A percentile compares a stretch with the other conserved stretches of the same genome.
These are phyloP conservation scores for Luvunga scandens DNA, from an alignment of 345 rosid species.

Conservation along the genomic window DNA sequence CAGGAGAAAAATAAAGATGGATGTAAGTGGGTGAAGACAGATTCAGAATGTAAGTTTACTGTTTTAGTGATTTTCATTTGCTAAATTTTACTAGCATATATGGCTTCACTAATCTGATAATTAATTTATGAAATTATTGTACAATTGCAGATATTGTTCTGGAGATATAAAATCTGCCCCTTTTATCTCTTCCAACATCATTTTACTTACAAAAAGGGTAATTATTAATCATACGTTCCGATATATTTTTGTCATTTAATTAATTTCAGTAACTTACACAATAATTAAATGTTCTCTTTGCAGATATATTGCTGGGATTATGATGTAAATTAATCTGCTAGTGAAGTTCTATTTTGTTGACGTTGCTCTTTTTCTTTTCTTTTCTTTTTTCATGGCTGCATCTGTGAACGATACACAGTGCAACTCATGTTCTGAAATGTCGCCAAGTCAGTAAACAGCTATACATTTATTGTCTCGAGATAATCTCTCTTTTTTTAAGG, in stretches of 20 bases:
- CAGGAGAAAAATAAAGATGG: conserved; percentile 47
- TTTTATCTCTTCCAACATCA: conserved; percentile 2
- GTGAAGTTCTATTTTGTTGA: not conserved
- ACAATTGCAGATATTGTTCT: conserved; percentile 72
- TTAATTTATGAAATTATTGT: not conserved
- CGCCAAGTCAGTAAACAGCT: conserved; percentile 14
- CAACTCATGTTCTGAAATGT: conserved; percentile 45
- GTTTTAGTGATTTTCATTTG: not conserved
- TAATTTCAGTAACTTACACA: too few species aligned
- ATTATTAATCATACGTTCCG: not conserved
- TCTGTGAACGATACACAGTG: conserved; percentile 21
- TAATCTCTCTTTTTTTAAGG: not conserved
- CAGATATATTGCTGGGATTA: too few species aligned
- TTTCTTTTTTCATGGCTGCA: conserved; percentile 51
- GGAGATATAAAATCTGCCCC: conserved; percentile 45
- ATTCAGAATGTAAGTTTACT: conserved; percentile 77
- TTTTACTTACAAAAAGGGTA: conserved; percentile 24
- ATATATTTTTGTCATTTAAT: too few species aligned
- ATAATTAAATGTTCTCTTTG: too few species aligned
- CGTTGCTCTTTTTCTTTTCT: conserved; percentile 16
- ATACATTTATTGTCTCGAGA: conserved; percentile 10
- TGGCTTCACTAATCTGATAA: not conserved
- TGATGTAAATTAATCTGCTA: too few species aligned
- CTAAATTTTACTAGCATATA: not conserved
- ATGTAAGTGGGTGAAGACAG: conserved; percentile 88